Conservation (phyloP, 768 basidiomycete species). For the Sutorius australiensis region DNA sequence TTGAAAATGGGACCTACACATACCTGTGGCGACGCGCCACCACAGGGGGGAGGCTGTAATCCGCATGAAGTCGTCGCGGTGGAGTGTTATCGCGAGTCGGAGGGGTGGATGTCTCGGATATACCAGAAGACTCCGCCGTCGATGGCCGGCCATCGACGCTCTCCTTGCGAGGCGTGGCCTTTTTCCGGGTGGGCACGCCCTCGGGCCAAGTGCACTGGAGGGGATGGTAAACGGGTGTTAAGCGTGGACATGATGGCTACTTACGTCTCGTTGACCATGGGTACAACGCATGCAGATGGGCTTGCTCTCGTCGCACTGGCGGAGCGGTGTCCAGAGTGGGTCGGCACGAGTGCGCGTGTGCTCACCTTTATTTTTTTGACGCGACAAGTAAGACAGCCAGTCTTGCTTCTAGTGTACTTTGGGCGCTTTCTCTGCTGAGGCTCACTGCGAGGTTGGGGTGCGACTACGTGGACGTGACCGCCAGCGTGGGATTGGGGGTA, state of each 20-base stretch:
- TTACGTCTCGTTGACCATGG: constrained; percentile 79
- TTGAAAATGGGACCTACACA: background rate
- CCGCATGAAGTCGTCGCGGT: constrained; percentile 47
- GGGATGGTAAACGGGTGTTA: constrained; percentile 9
- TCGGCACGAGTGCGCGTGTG: constrained; percentile 6
- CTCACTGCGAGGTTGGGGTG: constrained; percentile 47
- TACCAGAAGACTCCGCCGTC: constrained; percentile 69
- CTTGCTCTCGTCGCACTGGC: constrained; percentile 86
- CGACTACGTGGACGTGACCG: constrained; percentile 45
- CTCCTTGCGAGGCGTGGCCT: constrained; percentile 54
- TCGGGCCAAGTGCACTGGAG: constrained; percentile 82
- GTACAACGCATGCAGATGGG: constrained; percentile 84
- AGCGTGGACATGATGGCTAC: constrained; percentile 16
- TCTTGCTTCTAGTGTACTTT: constrained; percentile 93
- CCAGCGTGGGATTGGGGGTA: constrained; percentile 31
- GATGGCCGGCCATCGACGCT: constrained; percentile 62
- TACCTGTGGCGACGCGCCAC: constrained; percentile 43
- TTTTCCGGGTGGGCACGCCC: constrained; percentile 68
- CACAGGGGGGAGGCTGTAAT: constrained; percentile 36
- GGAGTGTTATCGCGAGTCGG: constrained; percentile 67
- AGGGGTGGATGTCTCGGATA: constrained; percentile 70
- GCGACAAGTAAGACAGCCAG: constrained; percentile 91
- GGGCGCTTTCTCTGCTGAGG: constrained; percentile 71
- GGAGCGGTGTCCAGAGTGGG: constrained; percentile 1
- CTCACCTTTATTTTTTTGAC: constrained; percentile 91